phyloP scores from a whole-genome alignment of 2,329 filamentous ascomycete genomes.

The Ophiocordyceps australis region DNA sequence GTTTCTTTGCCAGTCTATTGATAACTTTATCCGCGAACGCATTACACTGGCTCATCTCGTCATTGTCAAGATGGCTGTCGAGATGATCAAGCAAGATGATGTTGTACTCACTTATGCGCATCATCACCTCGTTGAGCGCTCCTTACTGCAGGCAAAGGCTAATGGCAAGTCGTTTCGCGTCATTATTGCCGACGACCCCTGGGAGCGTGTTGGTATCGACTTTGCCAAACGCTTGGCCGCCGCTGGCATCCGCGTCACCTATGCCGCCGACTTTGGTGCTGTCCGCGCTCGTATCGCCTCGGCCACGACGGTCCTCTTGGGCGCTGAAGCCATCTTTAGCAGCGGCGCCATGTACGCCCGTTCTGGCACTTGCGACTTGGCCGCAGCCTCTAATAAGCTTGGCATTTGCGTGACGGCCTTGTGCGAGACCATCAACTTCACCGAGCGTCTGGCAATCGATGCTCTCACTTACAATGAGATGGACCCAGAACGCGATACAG shows the following conservation, averaged over 20 bases:
- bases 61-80: constrained; percentile 59
- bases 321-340: constrained; percentile 87
- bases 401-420: constrained; percentile 73
- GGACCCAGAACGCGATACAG: constrained; percentile 48
- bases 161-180: constrained; percentile 64
- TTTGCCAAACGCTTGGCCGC: constrained; percentile 52
- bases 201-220: constrained; percentile 28
- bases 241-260: constrained; percentile 59
- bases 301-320: constrained; percentile 62
- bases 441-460: constrained; percentile 67
- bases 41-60: constrained; percentile 75
- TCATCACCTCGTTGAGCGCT: constrained; percentile 70
- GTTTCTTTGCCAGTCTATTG: constrained; percentile 61
- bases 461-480: constrained; percentile 92
- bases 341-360: constrained; percentile 84
- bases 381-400: constrained; percentile 60
- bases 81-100: constrained; percentile 62
- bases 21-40: constrained; percentile 78
- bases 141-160: constrained; percentile 54
- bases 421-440: constrained; percentile 93
- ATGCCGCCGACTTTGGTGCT: constrained; percentile 59
- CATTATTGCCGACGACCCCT: constrained; percentile 59
- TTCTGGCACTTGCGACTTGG: constrained; percentile 72
- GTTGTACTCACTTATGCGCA: constrained; percentile 77
- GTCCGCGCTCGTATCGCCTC: constrained; percentile 53